phyloP scores from a whole-genome alignment of 2,329 filamentous ascomycete genomes.

The Alternaria sp. region DNA sequence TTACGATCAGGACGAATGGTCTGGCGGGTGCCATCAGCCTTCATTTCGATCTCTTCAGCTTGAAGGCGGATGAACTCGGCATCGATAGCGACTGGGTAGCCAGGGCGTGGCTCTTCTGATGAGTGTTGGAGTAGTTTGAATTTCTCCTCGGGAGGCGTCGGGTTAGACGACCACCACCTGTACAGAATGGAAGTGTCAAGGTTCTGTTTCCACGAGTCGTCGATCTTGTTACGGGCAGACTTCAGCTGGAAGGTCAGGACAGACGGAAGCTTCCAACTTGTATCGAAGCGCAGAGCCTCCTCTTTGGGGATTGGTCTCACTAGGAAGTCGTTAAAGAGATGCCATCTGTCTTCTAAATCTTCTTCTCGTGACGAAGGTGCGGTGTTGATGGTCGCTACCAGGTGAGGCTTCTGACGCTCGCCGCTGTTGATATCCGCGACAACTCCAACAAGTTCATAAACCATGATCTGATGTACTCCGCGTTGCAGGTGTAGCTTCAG shows the following conservation, averaged over 20 bases:
- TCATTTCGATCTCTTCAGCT: slow-evolving; percentile 94
- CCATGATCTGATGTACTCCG: slow-evolving; percentile 78
- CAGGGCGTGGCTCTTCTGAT: slow-evolving; percentile 71
- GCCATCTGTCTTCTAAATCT: slow-evolving; percentile 76
- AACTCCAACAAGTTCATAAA: slow-evolving; percentile 90
- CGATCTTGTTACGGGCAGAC: slow-evolving; percentile 78
- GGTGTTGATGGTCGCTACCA: slow-evolving; percentile 90
- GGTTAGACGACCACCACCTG: slow-evolving; percentile 65
- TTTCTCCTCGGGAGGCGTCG: slow-evolving; percentile 56
- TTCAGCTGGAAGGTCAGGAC: slow-evolving; percentile 88
- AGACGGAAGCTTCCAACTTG: slow-evolving; percentile 90
- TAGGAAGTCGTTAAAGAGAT: slow-evolving; percentile 96
- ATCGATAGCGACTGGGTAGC: slow-evolving; percentile 85
- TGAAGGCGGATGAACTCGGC: slow-evolving; percentile 95
- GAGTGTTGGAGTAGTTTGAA: slow-evolving; percentile 65
- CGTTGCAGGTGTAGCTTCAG: slow-evolving; percentile 79
- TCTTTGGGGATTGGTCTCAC: slow-evolving; percentile 80
- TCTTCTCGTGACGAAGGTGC: slow-evolving; percentile 68
- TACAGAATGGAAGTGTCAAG: slow-evolving; percentile 88
- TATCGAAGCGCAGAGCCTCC: slow-evolving; percentile 88
- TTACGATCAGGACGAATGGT: slow-evolving; percentile 91
- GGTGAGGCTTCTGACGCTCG: slow-evolving; percentile 84
- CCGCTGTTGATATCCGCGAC: slow-evolving; percentile 89
- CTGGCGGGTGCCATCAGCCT: slow-evolving; percentile 89
- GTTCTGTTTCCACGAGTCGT: slow-evolving; percentile 82